Evolutionary conservation across 2,329 filamentous ascomycete genomes (phyloP).

Genomic region (Ophiostoma perfectum): DNA sequence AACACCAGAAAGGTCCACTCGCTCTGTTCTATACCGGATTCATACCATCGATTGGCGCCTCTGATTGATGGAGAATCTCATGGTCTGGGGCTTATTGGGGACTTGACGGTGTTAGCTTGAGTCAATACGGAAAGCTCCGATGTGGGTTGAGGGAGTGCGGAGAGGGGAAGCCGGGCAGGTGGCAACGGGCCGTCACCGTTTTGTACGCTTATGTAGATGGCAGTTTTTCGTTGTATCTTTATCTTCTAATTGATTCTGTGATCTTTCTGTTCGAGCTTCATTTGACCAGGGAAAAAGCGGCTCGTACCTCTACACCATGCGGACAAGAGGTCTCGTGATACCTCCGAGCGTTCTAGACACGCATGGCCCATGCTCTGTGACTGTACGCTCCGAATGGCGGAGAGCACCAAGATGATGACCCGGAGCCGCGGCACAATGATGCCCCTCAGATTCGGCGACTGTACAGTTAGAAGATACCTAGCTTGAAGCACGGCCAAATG

Average conservation of each 20-base stretch:
- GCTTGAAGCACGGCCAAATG: neutral
- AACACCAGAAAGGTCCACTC: neutral
- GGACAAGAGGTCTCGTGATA: neutral
- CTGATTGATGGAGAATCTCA: constrained; percentile 23
- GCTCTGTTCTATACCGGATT: neutral
- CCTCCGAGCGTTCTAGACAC: neutral
- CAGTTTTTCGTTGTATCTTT: neutral
- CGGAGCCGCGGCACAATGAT: constrained; percentile 1
- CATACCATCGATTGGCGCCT: neutral
- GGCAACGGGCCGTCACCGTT: neutral
- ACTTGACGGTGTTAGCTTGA: neutral
- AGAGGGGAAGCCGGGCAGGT: neutral
- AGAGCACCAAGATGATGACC: neutral
- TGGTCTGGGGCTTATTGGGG: neutral
- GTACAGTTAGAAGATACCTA: no score
- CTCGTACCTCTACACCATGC: no score
- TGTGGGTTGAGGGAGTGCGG: neutral
- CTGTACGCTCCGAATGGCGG: neutral
- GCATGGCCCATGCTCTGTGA: neutral
- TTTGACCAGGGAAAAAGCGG: no score
- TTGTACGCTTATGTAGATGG: neutral
- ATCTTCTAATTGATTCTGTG: neutral
- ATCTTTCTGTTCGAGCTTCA: neutral
- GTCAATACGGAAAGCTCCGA: neutral
- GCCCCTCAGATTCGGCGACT: neutral